Conservation (phyloP, 2,329 filamentous ascomycete species). For the Claviceps fusiformis region DNA sequence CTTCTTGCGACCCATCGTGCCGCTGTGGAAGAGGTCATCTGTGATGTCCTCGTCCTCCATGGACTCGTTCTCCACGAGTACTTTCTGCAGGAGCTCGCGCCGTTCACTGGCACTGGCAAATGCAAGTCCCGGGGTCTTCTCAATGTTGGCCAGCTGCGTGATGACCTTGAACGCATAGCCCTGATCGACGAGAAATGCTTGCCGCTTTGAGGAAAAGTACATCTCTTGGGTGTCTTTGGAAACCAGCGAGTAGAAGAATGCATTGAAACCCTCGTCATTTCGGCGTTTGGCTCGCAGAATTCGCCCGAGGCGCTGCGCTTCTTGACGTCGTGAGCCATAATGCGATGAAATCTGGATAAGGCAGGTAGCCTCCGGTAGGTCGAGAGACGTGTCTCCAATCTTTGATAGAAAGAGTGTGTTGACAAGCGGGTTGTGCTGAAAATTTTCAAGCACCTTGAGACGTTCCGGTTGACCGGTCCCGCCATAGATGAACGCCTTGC, state of each 20-base stretch:
- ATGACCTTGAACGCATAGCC: slow-evolving; percentile 99
- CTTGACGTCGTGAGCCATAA: slow-evolving; percentile 91
- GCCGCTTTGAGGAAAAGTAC: slow-evolving; percentile 92
- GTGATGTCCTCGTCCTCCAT: slow-evolving; percentile 56
- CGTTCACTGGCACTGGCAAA: slow-evolving; percentile 70
- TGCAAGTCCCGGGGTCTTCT: slow-evolving; percentile 65
- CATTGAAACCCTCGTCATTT: slow-evolving; percentile 97
- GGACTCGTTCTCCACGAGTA: slow-evolving; percentile 75
- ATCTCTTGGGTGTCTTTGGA: slow-evolving; percentile 97
- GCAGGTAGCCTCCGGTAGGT: slow-evolving; percentile 90
- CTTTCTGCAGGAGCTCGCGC: slow-evolving; percentile 74
- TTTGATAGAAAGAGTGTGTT: slow-evolving; percentile 95
- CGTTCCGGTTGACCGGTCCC: slow-evolving; percentile 78
- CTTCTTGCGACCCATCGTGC: slow-evolving; percentile 31
- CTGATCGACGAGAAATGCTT: slow-evolving; percentile 94
- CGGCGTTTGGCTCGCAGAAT: slow-evolving; percentile 89
- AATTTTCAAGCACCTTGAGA: slow-evolving; percentile 78
- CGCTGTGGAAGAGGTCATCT: slow-evolving; percentile 27
- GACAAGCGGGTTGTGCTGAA: slow-evolving; percentile 80
- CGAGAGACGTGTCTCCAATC: slow-evolving; percentile 95
- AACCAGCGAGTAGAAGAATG: slow-evolving; percentile 95
- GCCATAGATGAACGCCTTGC: slow-evolving; percentile 84
- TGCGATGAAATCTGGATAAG: slow-evolving; percentile 96
- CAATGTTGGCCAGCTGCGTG: slow-evolving; percentile 83
- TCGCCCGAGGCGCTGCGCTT: slow-evolving; percentile 83